Conservation (phyloP, 371 early-diverging fungal genomes). For the Mortierella sp. region DNA sequence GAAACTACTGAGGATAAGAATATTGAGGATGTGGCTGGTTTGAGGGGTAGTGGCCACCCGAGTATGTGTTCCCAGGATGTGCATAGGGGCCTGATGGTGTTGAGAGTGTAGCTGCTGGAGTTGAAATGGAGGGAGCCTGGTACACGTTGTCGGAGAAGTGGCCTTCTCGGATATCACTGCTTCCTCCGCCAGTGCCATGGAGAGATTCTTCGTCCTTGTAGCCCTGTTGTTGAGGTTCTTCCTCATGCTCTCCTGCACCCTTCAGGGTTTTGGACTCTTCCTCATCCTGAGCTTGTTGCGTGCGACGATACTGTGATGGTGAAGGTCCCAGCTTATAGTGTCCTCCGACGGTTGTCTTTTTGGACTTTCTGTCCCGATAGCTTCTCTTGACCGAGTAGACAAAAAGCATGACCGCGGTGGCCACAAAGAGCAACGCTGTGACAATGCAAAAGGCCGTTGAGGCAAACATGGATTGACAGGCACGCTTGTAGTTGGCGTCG, state of each 20-base stretch:
- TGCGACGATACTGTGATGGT: conserved; percentile 28
- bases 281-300: conserved; percentile 11
- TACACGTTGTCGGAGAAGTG: conserved; percentile 34
- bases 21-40: too few species aligned
- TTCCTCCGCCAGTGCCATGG: background rate
- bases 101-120: conserved; percentile 10
- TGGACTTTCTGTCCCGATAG: conserved; percentile 22
- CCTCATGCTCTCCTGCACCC: conserved; percentile 43
- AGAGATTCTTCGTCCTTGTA: background rate
- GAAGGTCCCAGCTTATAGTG: conserved; percentile 17
- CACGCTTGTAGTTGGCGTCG: conserved; percentile 25
- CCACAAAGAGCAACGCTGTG: conserved; percentile 37
- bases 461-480: conserved; percentile 47
- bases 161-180: conserved; percentile 1
- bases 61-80: too few species aligned
- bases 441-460: conserved; percentile 41
- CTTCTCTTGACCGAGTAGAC: conserved; percentile 22
- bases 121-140: conserved; percentile 13
- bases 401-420: conserved; percentile 16
- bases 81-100: conserved; percentile 2
- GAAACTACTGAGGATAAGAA: too few species aligned
- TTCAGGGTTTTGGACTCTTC: conserved; percentile 32
- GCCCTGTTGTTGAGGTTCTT: conserved; percentile 2
- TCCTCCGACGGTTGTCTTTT: conserved; percentile 28
- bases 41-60: too few species aligned